phyloP scores from a whole-genome alignment of 2,329 filamentous ascomycete species.

The Zelopaecilomyces penicillatus region DNA sequence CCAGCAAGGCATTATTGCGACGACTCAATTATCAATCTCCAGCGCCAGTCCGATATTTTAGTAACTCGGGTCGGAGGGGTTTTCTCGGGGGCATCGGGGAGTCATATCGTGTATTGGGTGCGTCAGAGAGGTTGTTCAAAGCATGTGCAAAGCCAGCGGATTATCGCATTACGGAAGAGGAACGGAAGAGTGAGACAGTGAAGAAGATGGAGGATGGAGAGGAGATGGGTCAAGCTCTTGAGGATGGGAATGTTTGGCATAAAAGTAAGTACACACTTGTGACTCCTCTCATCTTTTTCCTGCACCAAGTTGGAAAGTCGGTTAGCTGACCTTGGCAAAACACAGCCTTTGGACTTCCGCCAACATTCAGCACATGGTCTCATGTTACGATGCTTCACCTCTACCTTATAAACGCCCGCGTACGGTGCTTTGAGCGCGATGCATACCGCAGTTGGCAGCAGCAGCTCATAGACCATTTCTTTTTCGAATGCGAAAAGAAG shows the following conservation, averaged over 20 bases:
- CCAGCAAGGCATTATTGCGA: background rate
- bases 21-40: background rate
- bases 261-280: constrained; percentile 45
- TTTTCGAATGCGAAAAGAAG: constrained; percentile 75
- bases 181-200: constrained; percentile 57
- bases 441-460: constrained; percentile 72
- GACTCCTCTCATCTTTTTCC: background rate
- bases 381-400: constrained; percentile 95
- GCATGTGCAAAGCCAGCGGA: constrained; percentile 64
- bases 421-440: constrained; percentile 67
- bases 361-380: constrained; percentile 92
- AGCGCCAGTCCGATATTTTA: constrained; percentile 26
- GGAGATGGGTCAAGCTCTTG: constrained; percentile 55
- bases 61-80: constrained; percentile 24
- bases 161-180: constrained; percentile 64
- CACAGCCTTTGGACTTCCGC: constrained; percentile 65
- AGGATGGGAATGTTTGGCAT: constrained; percentile 54
- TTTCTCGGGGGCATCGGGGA: constrained; percentile 27
- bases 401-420: constrained; percentile 77
- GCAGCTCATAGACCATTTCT: constrained; percentile 91
- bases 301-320: background rate
- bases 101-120: constrained; percentile 68
- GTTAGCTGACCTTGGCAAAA: no score
- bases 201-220: constrained; percentile 69
- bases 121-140: constrained; percentile 71